phyloP scores from a whole-genome alignment of 306 rosid species.

The Quillaja saponaria region DNA sequence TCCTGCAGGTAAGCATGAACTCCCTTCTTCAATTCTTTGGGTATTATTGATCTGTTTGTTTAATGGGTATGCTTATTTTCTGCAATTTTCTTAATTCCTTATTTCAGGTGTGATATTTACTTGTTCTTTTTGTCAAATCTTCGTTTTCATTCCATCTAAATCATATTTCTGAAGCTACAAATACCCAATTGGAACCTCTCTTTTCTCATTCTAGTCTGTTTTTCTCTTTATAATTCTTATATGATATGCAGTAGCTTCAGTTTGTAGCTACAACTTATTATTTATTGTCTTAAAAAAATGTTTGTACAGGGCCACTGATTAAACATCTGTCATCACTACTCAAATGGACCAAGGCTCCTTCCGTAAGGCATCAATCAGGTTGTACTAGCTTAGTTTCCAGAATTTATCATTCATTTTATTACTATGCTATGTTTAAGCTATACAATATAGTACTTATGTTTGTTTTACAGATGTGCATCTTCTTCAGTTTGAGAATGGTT shows the following conservation, averaged over 20 bases:
- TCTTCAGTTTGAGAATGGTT: constrained; percentile 91
- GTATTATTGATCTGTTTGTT: constrained; percentile 24
- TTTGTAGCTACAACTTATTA: not conserved
- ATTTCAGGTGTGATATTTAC: not conserved
- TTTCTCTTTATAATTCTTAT: not conserved
- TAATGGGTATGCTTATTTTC: constrained; percentile 40
- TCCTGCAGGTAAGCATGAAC: constrained; percentile 66
- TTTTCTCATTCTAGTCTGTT: not conserved
- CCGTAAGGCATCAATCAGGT: constrained; percentile 81
- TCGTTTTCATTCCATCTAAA: not conserved
- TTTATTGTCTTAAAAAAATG: constrained; percentile 25
- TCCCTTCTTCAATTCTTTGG: constrained; percentile 21
- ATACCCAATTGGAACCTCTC: constrained; percentile 8
- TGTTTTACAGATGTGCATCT: constrained; percentile 73
- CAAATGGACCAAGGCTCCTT: constrained; percentile 81
- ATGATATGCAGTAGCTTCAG: not conserved
- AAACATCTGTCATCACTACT: constrained; percentile 72
- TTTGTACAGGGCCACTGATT: constrained; percentile 72
- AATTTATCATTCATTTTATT: not conserved
- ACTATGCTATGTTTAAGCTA: constrained; percentile 15
- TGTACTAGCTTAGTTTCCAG: not conserved
- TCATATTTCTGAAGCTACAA: constrained; percentile 2
- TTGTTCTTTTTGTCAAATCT: not conserved
- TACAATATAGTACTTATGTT: constrained; percentile 6
- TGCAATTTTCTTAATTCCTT: not conserved